phyloP scores from a whole-genome alignment of 2,329 filamentous ascomycete genomes.

The Acarospora socialis region DNA sequence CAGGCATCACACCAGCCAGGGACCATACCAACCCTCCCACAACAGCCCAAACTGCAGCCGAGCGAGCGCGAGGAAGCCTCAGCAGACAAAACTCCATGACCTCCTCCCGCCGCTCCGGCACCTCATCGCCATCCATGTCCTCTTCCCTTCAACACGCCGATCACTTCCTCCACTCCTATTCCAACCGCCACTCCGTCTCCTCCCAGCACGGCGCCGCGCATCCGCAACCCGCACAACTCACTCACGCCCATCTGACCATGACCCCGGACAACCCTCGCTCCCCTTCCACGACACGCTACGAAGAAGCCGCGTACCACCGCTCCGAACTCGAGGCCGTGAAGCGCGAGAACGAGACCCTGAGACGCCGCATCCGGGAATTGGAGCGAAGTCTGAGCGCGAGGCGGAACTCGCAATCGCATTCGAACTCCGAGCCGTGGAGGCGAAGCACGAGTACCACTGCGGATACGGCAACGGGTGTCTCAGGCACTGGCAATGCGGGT shows the following conservation, averaged over 20 bases:
- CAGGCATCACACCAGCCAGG: constrained; percentile 30
- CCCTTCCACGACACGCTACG: constrained; percentile 24
- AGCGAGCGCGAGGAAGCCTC: constrained; percentile 19
- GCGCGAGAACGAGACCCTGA: constrained; percentile 32
- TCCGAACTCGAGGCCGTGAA: constrained; percentile 31
- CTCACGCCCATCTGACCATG: constrained; percentile 6
- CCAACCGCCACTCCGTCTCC: constrained; percentile 20
- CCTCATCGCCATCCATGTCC: constrained; percentile 19
- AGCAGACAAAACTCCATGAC: constrained; percentile 31
- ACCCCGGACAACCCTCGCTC: constrained; percentile 13
- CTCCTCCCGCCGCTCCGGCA: constrained; percentile 23
- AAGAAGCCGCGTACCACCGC: constrained; percentile 28
- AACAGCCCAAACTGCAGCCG: constrained; percentile 16
- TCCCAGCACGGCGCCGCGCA: constrained; percentile 16
- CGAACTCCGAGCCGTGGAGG: constrained; percentile 3
- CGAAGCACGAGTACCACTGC: constrained; percentile 10
- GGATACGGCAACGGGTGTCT: not conserved
- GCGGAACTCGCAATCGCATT: constrained; percentile 14
- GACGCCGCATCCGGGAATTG: constrained; percentile 30
- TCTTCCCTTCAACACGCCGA: constrained; percentile 20
- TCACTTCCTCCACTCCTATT: constrained; percentile 15
- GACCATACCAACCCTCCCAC: constrained; percentile 16
- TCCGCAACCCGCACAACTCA: constrained; percentile 2
- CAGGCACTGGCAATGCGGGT: not conserved
- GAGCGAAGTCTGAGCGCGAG: constrained; percentile 25